Evolutionary conservation across 768 basidiomycete species (phyloP).

Genomic region (Podaxis sp.): DNA sequence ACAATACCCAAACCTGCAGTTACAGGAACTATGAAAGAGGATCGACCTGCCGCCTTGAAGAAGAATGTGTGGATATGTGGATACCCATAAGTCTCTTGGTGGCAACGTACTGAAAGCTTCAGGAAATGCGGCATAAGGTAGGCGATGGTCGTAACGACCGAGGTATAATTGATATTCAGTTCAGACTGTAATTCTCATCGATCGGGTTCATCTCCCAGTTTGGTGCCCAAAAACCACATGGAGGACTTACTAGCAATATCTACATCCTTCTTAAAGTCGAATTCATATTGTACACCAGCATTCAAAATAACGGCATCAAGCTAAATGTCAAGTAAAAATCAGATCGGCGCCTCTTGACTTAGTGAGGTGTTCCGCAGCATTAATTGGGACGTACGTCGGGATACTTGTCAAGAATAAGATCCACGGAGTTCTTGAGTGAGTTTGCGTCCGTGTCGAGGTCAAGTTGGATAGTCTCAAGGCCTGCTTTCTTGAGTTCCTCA

Average conservation of each 20-base stretch:
- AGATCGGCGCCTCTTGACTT: neutral
- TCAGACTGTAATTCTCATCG: constrained; percentile 42
- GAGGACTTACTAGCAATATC: constrained; percentile 32
- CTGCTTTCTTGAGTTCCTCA: constrained; percentile 41
- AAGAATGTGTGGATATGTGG: neutral
- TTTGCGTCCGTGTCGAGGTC: constrained; percentile 42
- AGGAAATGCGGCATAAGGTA: constrained; percentile 56
- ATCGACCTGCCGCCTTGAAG: constrained; percentile 37
- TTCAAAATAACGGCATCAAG: constrained; percentile 55
- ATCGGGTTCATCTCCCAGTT: neutral
- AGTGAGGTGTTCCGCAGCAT: neutral
- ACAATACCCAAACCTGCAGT: constrained; percentile 47
- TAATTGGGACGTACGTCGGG: constrained; percentile 42
- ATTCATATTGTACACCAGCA: constrained; percentile 53
- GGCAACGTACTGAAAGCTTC: constrained; percentile 44
- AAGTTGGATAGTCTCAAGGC: constrained; percentile 41
- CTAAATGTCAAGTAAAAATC: constrained; percentile 27
- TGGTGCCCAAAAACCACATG: neutral
- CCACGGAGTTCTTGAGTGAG: constrained; percentile 39
- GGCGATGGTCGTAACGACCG: constrained; percentile 47
- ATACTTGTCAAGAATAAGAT: constrained; percentile 40
- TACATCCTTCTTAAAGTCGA: constrained; percentile 43
- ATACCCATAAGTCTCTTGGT: neutral
- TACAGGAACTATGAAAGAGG: constrained; percentile 45
- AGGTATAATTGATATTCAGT: constrained; percentile 54